Evolutionary conservation across 768 basidiomycete genomes (phyloP).

Genomic region (Roridomyces roridus): DNA sequence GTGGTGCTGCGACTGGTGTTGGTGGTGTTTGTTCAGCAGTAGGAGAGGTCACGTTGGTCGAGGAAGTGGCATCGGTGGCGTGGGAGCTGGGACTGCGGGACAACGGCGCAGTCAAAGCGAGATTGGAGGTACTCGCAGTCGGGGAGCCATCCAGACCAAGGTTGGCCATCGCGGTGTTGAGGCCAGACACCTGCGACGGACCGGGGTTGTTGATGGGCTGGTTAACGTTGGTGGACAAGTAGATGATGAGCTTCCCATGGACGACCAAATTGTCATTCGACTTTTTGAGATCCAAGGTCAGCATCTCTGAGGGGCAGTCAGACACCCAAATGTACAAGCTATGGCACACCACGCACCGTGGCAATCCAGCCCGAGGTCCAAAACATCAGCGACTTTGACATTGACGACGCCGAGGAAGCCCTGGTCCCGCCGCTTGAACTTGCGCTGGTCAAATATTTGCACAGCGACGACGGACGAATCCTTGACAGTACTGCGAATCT

Average conservation of each 20-base stretch:
- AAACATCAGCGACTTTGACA: conserved; percentile 85
- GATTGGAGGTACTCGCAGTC: conserved; percentile 62
- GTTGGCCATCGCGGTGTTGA: conserved; percentile 64
- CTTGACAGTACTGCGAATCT: conserved; percentile 77
- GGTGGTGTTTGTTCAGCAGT: conserved; percentile 31
- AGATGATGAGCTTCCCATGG: conserved; percentile 96
- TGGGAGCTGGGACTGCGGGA: conserved; percentile 75
- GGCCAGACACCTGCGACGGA: conserved; percentile 70
- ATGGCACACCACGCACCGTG: conserved; percentile 70
- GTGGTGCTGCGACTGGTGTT: conserved; percentile 25
- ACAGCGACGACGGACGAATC: conserved; percentile 98
- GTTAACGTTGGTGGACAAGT: conserved; percentile 89
- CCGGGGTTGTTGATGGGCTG: conserved; percentile 87
- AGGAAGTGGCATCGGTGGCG: conserved; percentile 55
- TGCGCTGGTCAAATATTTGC: conserved; percentile 98
- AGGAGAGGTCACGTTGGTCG: conserved; percentile 28
- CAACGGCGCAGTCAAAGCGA: conserved; percentile 50
- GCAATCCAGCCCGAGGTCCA: conserved; percentile 91
- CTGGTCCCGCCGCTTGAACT: conserved; percentile 98
- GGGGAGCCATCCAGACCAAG: conserved; percentile 67
- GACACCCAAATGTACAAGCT: neutral
- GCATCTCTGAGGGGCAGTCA: conserved; percentile 72
- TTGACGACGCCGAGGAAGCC: conserved; percentile 99
- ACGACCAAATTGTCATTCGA: conserved; percentile 99
- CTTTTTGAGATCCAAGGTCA: conserved; percentile 95